Conservation (phyloP, 176 grass and related monocot genomes). For the Puccinellia tenuiflora region DNA sequence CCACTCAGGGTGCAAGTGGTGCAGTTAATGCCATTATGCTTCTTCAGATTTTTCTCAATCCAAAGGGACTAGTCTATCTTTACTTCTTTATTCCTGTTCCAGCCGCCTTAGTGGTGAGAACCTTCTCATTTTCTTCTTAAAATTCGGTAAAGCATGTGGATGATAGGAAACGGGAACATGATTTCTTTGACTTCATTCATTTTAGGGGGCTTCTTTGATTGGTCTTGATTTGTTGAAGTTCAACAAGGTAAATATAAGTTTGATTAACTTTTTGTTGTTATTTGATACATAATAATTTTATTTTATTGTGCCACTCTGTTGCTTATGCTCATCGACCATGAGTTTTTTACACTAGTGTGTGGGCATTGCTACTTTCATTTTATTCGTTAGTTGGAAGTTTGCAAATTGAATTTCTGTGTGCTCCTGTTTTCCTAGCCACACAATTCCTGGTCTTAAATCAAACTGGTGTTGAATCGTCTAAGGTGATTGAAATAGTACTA, state of each 20-base stretch:
- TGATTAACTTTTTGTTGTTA: conserved; percentile 6
- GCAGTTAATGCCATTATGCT: conserved; percentile 87
- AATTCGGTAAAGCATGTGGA: neutral
- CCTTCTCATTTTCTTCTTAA: neutral
- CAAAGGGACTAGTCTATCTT: conserved; percentile 68
- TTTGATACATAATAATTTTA: conserved; percentile 20
- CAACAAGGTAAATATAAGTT: conserved; percentile 45
- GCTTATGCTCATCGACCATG: neutral
- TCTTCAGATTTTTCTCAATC: conserved; percentile 72
- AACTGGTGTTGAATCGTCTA: neutral
- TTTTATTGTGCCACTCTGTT: conserved; percentile 1
- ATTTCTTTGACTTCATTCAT: conserved; percentile 21
- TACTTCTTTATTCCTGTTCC: conserved; percentile 76
- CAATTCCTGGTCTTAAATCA: neutral
- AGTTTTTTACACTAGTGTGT: neutral
- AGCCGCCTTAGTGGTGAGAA: conserved; percentile 64
- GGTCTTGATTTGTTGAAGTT: conserved; percentile 60
- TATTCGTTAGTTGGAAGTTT: conserved; percentile 6
- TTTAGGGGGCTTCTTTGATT: conserved; percentile 69
- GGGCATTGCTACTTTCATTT: neutral
- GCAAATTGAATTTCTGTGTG: neutral
- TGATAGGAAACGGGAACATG: neutral
- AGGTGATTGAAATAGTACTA: neutral
- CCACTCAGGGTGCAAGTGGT: conserved; percentile 80
- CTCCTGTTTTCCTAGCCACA: neutral